Evolutionary conservation across 1,139 yeast species (phyloP), one percentile per base, ranked within the genome.

Genomic region (Candida albicans): DNA sequence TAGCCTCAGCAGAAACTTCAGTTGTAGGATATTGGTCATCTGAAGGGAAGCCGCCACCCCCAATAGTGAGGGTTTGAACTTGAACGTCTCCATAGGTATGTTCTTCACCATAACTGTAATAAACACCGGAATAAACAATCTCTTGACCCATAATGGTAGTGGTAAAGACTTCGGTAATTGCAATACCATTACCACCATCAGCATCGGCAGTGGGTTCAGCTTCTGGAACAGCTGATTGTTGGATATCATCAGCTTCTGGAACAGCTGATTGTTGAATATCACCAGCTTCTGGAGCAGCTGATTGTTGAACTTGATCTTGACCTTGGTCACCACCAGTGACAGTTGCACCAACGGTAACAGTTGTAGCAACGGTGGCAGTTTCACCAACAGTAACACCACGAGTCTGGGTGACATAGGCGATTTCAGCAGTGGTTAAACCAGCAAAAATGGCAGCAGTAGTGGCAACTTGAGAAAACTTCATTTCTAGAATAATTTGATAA

Each of bases 341-440:
- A 28, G 22, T 28, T 28, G 37, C 45, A 18, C 37, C 40, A 14
- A 29, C 32, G 3, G 32, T 29, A n/a, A 29, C 32, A 13, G 10
- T 10, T n/a, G 10, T 9, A 7, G 38, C 33, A 7, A 40, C 43
- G 10, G 50, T 47, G 18, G 42, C 40, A 30, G 53, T 56, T 25
- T 62, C 50, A 40, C 67, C 63, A 44, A 58, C 54, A 40, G 68
- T 64, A 44, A 58, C 54, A 42, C 51, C 43, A 47, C 56, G 58
- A 47, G 56, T 45, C 28, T 57, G 52, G 38, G 70, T 65, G 45
- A 62, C 64, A 44, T 48, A 57, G 28, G 55, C 56, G 31, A 58
- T 52, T 26, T 53, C 46, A 31, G 68, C 65, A 11, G 56, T 44
- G 22, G 52, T 55, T 27, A 54, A 51, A 11, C 44, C 36, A 30